Evolutionary conservation across 208 protist species (phyloP).

Genomic region (Leishmania braziliensis): DNA sequence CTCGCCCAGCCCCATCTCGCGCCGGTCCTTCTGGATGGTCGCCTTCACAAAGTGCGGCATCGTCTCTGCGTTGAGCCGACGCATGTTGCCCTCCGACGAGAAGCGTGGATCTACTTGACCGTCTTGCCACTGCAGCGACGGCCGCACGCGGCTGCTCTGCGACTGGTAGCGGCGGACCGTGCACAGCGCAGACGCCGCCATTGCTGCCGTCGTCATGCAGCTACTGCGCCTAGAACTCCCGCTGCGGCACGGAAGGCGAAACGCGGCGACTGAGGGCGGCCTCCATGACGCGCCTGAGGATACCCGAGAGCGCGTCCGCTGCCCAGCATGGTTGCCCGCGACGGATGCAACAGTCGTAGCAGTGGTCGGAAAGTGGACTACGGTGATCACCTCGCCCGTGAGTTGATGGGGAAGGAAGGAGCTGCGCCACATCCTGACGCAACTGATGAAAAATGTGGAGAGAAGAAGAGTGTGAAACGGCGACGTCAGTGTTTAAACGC

Average conservation of each 20-base stretch:
- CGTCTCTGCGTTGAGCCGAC: conserved; percentile 79
- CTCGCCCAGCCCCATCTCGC: conserved; percentile 85
- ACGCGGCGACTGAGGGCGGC: not conserved
- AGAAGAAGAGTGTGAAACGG: not conserved
- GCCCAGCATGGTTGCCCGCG: not conserved
- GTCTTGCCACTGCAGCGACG: conserved; percentile 58
- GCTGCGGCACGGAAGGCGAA: not conserved
- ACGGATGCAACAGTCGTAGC: not conserved
- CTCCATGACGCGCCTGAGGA: not conserved
- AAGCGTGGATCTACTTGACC: conserved; percentile 77
- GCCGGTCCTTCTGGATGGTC: conserved; percentile 88
- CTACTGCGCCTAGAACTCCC: not conserved
- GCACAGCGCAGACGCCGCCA: conserved; percentile 6
- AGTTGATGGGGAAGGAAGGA: not conserved
- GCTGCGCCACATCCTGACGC: not conserved
- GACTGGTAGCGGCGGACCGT: conserved; percentile 54
- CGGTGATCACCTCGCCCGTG: not conserved
- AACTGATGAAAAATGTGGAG: not conserved
- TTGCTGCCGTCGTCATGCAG: not conserved
- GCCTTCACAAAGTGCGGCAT: conserved; percentile 90
- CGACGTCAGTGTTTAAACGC: not conserved
- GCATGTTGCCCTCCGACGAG: conserved; percentile 69
- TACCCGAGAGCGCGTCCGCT: not conserved
- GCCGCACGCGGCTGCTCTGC: conserved; percentile 57
- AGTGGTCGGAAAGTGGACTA: not conserved